Evolutionary conservation across 2,329 filamentous ascomycete species (phyloP), one percentile per base, ranked within the genome.

Genomic region (Parasarocladium wereldwijsianum): DNA sequence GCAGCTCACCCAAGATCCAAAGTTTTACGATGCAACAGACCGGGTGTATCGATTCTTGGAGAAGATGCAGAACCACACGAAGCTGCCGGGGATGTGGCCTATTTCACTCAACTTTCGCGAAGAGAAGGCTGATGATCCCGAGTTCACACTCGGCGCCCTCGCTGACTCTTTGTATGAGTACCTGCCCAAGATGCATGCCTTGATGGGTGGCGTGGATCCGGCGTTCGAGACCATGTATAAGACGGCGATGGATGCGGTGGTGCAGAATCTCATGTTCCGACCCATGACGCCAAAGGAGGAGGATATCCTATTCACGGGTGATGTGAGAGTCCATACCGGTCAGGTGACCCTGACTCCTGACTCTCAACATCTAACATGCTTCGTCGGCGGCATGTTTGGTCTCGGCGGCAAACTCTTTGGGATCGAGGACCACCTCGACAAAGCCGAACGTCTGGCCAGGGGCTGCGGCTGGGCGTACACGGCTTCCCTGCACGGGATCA

Each of bases 381-480:
- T 77, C 43, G 60, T 65, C 3, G 75, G 75, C 5, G 76, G 72
- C n/a, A 72, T 76, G 63, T 66, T 76, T 23, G 75, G 58, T 8
- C 60, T 80, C 25, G 71, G 63, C 11, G 66, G 72, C 1, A 67
- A 63, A 29, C 52, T 78, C 15, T 69, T 78, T 37, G 51, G 58
- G 29, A 57, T 62, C 1, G 55, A 58, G 0, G 57, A 65, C 3
- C 69, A 79, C 21, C 49, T 79, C 6, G 53, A 61, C 4, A 58
- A 69, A 16, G 75, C 70, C 3, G 55, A 60, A 29, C 65, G 67
- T 38, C 54, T 80, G 2, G 68, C 71, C 1, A 60, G 72, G 30
- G 74, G 72, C 4, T 80, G 75, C 40, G 57, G 76, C 8, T 78
- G 70, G 58, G 63, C 63, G 1, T 79, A 79, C 44, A 55, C 64